A percentile compares a stretch with the other conserved stretches of the same genome.
Evolutionary conservation across 2,329 filamentous ascomycete genomes (phyloP).

Genomic region (Plectosphaerella sp.): DNA sequence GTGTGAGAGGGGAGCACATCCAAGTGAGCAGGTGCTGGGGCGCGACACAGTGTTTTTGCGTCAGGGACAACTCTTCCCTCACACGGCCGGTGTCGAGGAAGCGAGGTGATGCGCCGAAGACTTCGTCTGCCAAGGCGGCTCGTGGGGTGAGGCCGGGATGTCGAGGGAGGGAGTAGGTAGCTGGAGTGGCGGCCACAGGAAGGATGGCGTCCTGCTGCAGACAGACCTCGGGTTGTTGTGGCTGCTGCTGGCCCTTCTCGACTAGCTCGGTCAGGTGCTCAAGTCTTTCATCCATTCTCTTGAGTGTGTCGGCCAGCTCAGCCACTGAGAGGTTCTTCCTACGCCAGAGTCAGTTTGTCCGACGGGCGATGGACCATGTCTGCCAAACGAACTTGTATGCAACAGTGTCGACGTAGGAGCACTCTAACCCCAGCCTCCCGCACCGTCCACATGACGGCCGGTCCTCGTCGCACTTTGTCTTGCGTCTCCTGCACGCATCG

Average conservation of each 20-base stretch:
- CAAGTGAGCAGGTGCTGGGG: constrained; percentile 7
- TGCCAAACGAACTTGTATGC: constrained; percentile 1
- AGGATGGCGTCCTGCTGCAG: neutral
- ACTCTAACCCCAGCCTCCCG: constrained; percentile 3
- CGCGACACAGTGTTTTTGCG: constrained; percentile 5
- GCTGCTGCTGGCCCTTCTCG: neutral
- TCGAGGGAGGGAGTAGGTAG: neutral
- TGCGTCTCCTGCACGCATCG: constrained; percentile 3
- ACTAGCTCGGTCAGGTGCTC: neutral
- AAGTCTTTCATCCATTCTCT: constrained; percentile 3
- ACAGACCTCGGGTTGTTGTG: neutral
- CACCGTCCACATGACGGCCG: constrained; percentile 3
- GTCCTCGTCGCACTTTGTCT: constrained; percentile 6
- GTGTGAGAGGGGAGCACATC: constrained; percentile 3
- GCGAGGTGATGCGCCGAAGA: neutral
- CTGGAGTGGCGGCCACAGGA: no score
- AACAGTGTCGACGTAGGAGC: constrained; percentile 5
- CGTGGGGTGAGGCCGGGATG: neutral
- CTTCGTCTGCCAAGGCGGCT: neutral
- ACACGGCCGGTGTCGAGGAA: neutral
- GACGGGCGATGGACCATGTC: neutral
- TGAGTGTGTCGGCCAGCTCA: constrained; percentile 1
- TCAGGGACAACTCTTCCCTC: constrained; percentile 2
- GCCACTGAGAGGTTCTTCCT: constrained; percentile 5
- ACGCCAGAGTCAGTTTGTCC: neutral